These are phyloP conservation scores for Tetrapisispora namnaoensis DNA, from an alignment of 805 yeast genomes.

Conservation along the genomic window DNA sequence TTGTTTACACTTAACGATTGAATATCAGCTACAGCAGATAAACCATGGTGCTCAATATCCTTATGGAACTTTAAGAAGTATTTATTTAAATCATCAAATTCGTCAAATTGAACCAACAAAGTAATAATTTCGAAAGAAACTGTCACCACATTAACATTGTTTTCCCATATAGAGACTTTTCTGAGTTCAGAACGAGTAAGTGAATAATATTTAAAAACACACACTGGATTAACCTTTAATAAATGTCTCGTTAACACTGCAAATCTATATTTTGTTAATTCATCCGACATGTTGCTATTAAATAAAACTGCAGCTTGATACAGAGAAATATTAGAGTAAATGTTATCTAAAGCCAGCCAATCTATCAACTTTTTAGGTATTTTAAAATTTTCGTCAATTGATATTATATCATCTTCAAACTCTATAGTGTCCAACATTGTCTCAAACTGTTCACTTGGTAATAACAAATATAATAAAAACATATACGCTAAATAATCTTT, in stretches of 20 bases:
- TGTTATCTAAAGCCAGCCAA: constrained; percentile 26
- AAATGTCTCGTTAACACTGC: constrained; percentile 26
- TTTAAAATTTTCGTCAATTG: constrained; percentile 26
- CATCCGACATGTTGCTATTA: constrained; percentile 28
- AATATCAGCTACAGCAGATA: constrained; percentile 8
- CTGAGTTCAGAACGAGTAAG: constrained; percentile 27
- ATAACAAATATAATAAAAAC: constrained; percentile 30
- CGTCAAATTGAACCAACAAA: constrained; percentile 24
- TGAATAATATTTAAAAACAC: constrained; percentile 28
- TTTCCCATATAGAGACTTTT: constrained; percentile 22
- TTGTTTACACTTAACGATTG: constrained; percentile 4
- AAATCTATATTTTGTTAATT: constrained; percentile 29
- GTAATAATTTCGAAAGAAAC: constrained; percentile 27
- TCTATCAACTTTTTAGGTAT: constrained; percentile 32
- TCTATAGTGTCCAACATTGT: constrained; percentile 29
- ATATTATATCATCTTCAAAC: constrained; percentile 26
- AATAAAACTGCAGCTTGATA: constrained; percentile 30
- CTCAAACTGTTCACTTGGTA: constrained; percentile 31
- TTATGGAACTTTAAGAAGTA: constrained; percentile 14
- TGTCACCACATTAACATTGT: constrained; percentile 26
- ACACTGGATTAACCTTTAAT: constrained; percentile 25
- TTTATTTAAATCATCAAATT: constrained; percentile 20
- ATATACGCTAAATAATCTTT: constrained; percentile 21
- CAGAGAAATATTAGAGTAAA: constrained; percentile 26
- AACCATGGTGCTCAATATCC: constrained; percentile 18